A percentile compares a stretch with the other conserved stretches of the same genome.
phyloP scores from a whole-genome alignment of 768 basidiomycete genomes.

The Termitomyces sp. region DNA sequence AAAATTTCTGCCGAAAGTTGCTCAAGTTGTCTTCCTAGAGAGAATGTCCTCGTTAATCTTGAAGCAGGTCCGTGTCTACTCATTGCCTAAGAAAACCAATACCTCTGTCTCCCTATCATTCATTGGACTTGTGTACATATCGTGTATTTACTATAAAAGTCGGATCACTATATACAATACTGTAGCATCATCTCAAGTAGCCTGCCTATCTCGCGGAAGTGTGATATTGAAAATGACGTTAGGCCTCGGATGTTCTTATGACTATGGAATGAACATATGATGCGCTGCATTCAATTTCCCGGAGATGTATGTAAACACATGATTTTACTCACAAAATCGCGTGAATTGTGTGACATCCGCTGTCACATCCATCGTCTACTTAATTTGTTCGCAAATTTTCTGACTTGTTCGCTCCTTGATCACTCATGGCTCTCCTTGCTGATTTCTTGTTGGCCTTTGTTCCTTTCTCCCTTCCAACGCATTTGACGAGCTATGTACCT shows the following conservation, averaged over 20 bases:
- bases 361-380: conserved; percentile 12
- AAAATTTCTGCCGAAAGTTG: not conserved
- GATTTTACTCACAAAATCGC: not conserved
- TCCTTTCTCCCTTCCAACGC: conserved; percentile 52
- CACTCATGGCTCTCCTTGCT: conserved; percentile 65
- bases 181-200: conserved; percentile 3
- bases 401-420: conserved; percentile 12
- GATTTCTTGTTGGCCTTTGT: conserved; percentile 59
- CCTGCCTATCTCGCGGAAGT: not conserved
- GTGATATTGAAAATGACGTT: not conserved
- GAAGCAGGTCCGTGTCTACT: conserved; percentile 49
- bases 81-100: conserved; percentile 33
- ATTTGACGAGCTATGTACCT: conserved; percentile 59
- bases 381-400: conserved; percentile 13
- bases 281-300: not conserved
- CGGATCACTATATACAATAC: conserved; percentile 1
- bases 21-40: not conserved
- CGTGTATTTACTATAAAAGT: conserved; percentile 1
- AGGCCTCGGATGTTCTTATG: not conserved
- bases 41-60: conserved; percentile 36
- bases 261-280: not conserved
- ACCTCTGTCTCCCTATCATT: not conserved
- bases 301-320: conserved; percentile 7
- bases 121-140: conserved; percentile 2
- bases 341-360: conserved; percentile 11